These are phyloP conservation scores for Solanum rostratum DNA, from an alignment of 257 asterid genomes.

Conservation along the genomic window DNA sequence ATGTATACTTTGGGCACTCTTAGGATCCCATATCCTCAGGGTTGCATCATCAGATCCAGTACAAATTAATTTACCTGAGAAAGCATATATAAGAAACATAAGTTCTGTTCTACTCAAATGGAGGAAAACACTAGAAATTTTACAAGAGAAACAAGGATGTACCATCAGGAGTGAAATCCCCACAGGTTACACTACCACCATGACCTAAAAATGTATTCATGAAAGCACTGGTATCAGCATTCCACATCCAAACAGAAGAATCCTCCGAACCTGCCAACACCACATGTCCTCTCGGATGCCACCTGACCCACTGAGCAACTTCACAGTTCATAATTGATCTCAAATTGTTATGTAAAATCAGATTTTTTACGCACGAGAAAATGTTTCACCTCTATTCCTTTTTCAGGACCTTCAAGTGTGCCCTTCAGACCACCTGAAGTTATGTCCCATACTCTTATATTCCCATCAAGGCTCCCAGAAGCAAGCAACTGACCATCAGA, in stretches of 20 bases:
- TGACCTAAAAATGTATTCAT: constrained; percentile 63
- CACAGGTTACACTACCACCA: constrained; percentile 67
- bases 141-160: constrained; percentile 6
- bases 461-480: constrained; percentile 85
- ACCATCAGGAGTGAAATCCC: constrained; percentile 97
- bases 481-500: constrained; percentile 80
- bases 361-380: background rate
- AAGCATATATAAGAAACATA: background rate
- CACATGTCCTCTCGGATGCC: constrained; percentile 91
- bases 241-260: constrained; percentile 82
- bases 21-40: constrained; percentile 83
- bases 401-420: constrained; percentile 82
- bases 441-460: constrained; percentile 68
- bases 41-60: constrained; percentile 91
- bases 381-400: constrained; percentile 64
- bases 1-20: constrained; percentile 49
- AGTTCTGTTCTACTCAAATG: background rate
- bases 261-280: constrained; percentile 96
- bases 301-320: constrained; percentile 70
- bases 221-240: constrained; percentile 55
- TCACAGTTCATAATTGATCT: constrained; percentile 11
- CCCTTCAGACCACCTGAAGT: constrained; percentile 38
- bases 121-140: background rate
- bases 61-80: constrained; percentile 64
- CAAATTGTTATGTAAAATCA: background rate